These are phyloP conservation scores for Calonectria hongkongensis DNA, from an alignment of 2,329 filamentous ascomycete genomes.

Conservation along the genomic window DNA sequence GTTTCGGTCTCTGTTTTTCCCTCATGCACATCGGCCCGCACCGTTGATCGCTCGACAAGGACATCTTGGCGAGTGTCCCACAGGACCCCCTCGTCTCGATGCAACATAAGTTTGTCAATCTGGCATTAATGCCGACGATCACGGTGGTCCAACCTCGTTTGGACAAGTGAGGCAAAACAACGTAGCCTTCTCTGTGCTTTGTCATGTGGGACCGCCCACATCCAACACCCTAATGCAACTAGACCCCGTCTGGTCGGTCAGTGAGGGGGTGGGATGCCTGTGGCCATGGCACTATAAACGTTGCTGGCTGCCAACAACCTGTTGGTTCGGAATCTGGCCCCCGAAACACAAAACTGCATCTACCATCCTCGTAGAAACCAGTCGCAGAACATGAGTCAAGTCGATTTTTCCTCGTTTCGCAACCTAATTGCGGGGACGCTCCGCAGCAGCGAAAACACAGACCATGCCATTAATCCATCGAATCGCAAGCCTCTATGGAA, in stretches of 20 bases:
- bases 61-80: background rate
- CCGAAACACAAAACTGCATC: background rate
- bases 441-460: background rate
- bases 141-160: background rate
- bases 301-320: too few relatives aligned
- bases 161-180: background rate
- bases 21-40: conserved; percentile 12
- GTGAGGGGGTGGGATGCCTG: conserved; percentile 9
- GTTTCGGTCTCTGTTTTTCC: background rate
- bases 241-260: background rate
- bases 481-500: conserved; percentile 3
- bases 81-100: background rate
- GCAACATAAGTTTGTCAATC: background rate
- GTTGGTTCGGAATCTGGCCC: background rate
- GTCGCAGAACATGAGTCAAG: background rate
- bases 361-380: background rate
- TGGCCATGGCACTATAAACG: background rate
- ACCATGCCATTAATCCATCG: conserved; percentile 2
- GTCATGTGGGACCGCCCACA: conserved; percentile 22
- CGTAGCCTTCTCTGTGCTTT: background rate
- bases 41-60: conserved; percentile 1
- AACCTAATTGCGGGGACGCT: conserved; percentile 1
- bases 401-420: conserved; percentile 6
- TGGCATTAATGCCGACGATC: conserved; percentile 1
- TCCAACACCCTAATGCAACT: background rate